A percentile compares a stretch with the other conserved stretches of the same genome.
phyloP scores from a whole-genome alignment of 768 basidiomycete species.

The Mrakia gelida region DNA sequence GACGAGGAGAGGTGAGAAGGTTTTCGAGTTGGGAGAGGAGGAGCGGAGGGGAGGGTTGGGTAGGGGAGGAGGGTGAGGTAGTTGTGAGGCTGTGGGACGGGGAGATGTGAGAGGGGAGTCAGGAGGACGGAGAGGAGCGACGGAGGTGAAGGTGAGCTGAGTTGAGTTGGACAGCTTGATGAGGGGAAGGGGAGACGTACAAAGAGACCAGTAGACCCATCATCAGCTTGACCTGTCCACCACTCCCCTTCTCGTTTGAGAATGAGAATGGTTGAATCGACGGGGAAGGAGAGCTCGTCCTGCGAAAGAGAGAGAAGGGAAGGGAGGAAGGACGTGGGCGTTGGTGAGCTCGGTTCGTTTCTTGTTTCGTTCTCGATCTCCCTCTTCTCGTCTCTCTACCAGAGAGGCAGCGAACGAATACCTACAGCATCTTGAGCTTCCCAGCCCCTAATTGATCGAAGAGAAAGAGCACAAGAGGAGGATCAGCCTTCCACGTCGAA shows the following conservation, averaged over 20 bases:
- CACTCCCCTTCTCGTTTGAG: constrained; percentile 1
- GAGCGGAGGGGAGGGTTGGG: background rate
- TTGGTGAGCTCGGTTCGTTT: background rate
- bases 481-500: background rate
- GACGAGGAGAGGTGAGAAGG: background rate
- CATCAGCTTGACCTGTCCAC: background rate
- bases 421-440: background rate
- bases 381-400: background rate
- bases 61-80: constrained; percentile 9
- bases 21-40: background rate
- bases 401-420: background rate
- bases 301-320: background rate
- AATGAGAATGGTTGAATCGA: background rate
- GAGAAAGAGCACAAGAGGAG: background rate
- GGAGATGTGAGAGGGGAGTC: background rate
- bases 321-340: background rate
- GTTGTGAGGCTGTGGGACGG: background rate
- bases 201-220: background rate
- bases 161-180: background rate
- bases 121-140: too few relatives aligned
- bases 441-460: background rate
- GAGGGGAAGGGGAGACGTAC: background rate
- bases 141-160: background rate
- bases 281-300: constrained; percentile 4
- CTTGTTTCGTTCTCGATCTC: background rate